Conservation (phyloP, 768 basidiomycete genomes). For the Trametes cubensis region DNA sequence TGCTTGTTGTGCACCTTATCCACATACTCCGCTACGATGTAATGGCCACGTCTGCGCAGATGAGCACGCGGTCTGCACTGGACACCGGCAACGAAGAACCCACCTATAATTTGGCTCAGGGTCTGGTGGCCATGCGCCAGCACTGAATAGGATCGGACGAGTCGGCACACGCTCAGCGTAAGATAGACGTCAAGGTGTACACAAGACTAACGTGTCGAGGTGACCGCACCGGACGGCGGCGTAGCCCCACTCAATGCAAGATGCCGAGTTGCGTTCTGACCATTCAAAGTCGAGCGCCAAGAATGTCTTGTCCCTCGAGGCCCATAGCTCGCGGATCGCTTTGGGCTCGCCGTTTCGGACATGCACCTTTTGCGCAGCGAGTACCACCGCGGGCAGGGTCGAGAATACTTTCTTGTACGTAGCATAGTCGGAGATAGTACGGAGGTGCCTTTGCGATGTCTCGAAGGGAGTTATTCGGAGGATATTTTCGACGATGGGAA, state of each 20-base stretch:
- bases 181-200: slow-evolving; percentile 10
- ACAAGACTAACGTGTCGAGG: slow-evolving; percentile 59
- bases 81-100: slow-evolving; percentile 20
- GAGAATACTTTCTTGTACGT: slow-evolving; percentile 71
- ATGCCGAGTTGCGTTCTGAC: slow-evolving; percentile 70
- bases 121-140: slow-evolving; percentile 74
- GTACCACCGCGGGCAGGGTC: slow-evolving; percentile 68
- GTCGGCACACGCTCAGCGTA: neutral
- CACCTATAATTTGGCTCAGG: slow-evolving; percentile 80
- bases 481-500: slow-evolving; percentile 74
- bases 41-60: slow-evolving; percentile 59
- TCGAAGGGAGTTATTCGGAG: slow-evolving; percentile 72
- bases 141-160: slow-evolving; percentile 39
- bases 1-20: slow-evolving; percentile 67
- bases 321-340: slow-evolving; percentile 70
- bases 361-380: slow-evolving; percentile 66
- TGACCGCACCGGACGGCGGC: slow-evolving; percentile 75
- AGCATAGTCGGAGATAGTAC: slow-evolving; percentile 67
- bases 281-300: slow-evolving; percentile 76
- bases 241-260: slow-evolving; percentile 81
- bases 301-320: slow-evolving; percentile 69
- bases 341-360: slow-evolving; percentile 67
- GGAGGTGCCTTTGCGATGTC: slow-evolving; percentile 64
- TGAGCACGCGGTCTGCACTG: slow-evolving; percentile 21
- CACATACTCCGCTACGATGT: slow-evolving; percentile 68